These are phyloP conservation scores for Linum tenue DNA, from an alignment of 345 rosid genomes.

Conservation along the genomic window DNA sequence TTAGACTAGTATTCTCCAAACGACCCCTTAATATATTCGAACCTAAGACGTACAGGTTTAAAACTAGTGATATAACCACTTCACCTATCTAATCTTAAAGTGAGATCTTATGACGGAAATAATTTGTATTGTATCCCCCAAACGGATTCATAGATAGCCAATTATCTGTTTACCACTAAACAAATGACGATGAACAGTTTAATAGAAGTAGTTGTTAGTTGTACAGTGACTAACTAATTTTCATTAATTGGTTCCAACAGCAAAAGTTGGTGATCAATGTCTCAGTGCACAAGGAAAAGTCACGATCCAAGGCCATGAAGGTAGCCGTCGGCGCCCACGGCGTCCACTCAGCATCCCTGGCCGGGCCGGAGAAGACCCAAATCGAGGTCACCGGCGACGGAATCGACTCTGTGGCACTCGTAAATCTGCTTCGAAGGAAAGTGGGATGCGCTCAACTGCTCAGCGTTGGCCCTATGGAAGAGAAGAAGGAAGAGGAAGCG, in stretches of 20 bases:
- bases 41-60: too few relatives aligned
- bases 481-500: constrained; percentile 7
- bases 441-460: constrained; percentile 36
- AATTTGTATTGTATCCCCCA: too few relatives aligned
- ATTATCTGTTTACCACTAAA: too few relatives aligned
- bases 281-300: not conserved
- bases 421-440: constrained; percentile 23
- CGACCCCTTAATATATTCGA: too few relatives aligned
- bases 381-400: constrained; percentile 44
- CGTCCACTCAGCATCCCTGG: constrained; percentile 32
- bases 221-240: not conserved
- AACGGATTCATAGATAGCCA: too few relatives aligned
- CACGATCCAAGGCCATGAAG: not conserved
- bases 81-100: too few relatives aligned
- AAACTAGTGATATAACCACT: too few relatives aligned
- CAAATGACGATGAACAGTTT: too few relatives aligned
- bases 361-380: constrained; percentile 39
- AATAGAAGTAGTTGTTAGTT: too few relatives aligned
- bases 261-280: not conserved
- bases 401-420: constrained; percentile 26
- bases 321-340: constrained; percentile 12
- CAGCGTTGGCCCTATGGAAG: constrained; percentile 14
- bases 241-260: not conserved
- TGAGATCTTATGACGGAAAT: too few relatives aligned
- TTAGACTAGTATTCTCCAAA: too few relatives aligned